phyloP scores from a whole-genome alignment of 208 protist genomes.

The Leishmania tarentolae region DNA sequence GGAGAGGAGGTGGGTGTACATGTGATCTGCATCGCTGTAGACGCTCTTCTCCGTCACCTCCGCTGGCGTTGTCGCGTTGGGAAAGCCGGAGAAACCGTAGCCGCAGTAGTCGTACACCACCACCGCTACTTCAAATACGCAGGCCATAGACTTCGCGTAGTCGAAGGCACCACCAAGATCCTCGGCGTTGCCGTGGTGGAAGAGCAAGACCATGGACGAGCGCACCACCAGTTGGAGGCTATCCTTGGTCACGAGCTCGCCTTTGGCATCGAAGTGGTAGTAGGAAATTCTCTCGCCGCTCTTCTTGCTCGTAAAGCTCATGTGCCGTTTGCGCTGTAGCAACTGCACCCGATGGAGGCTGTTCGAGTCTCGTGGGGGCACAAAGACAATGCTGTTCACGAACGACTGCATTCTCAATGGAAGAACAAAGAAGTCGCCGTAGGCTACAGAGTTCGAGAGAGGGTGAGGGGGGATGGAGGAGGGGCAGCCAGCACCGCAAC shows the following conservation, averaged over 20 bases:
- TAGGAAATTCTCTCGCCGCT: slow-evolving; percentile 34
- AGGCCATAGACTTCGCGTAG: slow-evolving; percentile 31
- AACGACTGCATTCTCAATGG: slow-evolving; percentile 22
- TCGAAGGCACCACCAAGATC: slow-evolving; percentile 49
- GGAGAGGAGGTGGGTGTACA: slow-evolving; percentile 51
- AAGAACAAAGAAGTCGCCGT: slow-evolving; percentile 1
- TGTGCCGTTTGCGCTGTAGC: slow-evolving; percentile 35
- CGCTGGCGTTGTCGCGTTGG: neutral
- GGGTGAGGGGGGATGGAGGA: neutral
- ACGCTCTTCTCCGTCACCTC: slow-evolving; percentile 45
- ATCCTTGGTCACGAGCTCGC: neutral
- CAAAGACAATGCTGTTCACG: slow-evolving; percentile 64
- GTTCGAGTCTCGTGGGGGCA: slow-evolving; percentile 40
- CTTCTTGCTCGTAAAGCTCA: slow-evolving; percentile 38
- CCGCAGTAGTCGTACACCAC: slow-evolving; percentile 84
- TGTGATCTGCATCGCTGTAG: slow-evolving; percentile 68
- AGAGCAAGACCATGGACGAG: slow-evolving; percentile 50
- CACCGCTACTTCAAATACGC: slow-evolving; percentile 36
- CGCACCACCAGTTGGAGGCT: neutral
- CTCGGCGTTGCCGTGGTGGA: slow-evolving; percentile 82
- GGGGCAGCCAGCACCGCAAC: neutral
- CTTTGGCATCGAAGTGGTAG: slow-evolving; percentile 24
- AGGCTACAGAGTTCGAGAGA: neutral
- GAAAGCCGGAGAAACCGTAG: slow-evolving; percentile 64
- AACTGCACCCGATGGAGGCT: slow-evolving; percentile 37